Conservation (phyloP, 495 filamentous ascomycete species). For the Neurospora sp. region DNA sequence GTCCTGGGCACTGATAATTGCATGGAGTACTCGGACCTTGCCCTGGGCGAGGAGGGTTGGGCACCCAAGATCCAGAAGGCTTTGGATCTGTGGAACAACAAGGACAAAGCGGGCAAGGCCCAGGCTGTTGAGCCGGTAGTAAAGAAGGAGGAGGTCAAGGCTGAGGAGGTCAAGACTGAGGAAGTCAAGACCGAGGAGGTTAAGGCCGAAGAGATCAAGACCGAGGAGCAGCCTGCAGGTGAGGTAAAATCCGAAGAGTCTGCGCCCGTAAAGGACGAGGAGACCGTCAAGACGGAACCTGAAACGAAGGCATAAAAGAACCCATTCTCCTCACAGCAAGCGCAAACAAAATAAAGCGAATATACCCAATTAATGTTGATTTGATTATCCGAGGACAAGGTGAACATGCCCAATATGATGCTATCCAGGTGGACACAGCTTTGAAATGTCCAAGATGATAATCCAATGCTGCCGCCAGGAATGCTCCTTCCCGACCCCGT, state of each 20-base stretch:
- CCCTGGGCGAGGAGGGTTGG: conserved; percentile 73
- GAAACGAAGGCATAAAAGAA: background rate
- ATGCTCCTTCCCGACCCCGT: background rate
- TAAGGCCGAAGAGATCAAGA: background rate
- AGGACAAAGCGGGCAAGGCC: background rate
- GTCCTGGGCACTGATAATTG: conserved; percentile 55
- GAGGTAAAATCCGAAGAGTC: background rate
- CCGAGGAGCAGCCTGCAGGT: background rate
- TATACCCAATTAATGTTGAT: background rate
- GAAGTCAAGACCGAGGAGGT: background rate
- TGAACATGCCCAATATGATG: background rate
- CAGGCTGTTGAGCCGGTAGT: background rate
- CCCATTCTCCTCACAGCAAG: background rate
- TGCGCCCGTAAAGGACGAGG: background rate
- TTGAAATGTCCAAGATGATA: background rate
- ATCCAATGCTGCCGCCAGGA: background rate
- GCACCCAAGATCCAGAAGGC: conserved; percentile 59
- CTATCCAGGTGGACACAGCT: background rate
- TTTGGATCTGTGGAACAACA: conserved; percentile 31
- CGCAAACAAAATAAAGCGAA: background rate
- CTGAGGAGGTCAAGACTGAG: background rate
- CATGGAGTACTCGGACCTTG: conserved; percentile 72
- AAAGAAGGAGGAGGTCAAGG: background rate
- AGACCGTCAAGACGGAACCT: background rate
- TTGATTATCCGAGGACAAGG: background rate